A percentile compares a stretch with the other conserved stretches of the same genome.
Conservation (phyloP, 257 asterid species). For the Salvia splendens region DNA sequence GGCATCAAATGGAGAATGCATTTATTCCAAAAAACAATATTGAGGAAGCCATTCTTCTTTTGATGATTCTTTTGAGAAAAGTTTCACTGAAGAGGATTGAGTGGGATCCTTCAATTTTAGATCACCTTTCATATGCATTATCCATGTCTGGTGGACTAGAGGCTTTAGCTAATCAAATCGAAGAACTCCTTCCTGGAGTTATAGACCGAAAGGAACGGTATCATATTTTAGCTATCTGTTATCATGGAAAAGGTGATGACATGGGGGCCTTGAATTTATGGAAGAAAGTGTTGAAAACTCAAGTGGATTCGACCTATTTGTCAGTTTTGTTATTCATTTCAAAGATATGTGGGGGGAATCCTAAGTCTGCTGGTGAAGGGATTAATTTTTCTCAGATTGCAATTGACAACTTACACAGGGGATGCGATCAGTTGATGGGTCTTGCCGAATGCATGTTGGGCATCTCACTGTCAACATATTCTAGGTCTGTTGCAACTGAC, state of each 20-base stretch:
- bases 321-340: conserved; percentile 65
- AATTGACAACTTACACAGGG: conserved; percentile 50
- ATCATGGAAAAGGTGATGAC: conserved; percentile 72
- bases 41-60: conserved; percentile 88
- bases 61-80: conserved; percentile 68
- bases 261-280: conserved; percentile 62
- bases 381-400: conserved; percentile 61
- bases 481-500: conserved; percentile 47
- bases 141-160: conserved; percentile 70
- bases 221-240: conserved; percentile 77
- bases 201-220: conserved; percentile 56
- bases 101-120: conserved; percentile 86
- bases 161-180: conserved; percentile 79
- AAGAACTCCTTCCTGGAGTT: conserved; percentile 77
- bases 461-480: conserved; percentile 59
- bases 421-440: conserved; percentile 57
- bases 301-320: conserved; percentile 41
- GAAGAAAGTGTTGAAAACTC: conserved; percentile 54
- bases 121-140: conserved; percentile 80
- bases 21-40: conserved; percentile 76
- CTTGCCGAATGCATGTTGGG: conserved; percentile 67
- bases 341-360: conserved; percentile 60
- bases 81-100: conserved; percentile 55
- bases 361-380: conserved; percentile 60
- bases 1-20: conserved; percentile 68